Percentiles rank a stretch among this genome's conserved stretches.
phyloP scores from a whole-genome alignment of 2,329 filamentous ascomycete species.

The Didymella lethalis region DNA sequence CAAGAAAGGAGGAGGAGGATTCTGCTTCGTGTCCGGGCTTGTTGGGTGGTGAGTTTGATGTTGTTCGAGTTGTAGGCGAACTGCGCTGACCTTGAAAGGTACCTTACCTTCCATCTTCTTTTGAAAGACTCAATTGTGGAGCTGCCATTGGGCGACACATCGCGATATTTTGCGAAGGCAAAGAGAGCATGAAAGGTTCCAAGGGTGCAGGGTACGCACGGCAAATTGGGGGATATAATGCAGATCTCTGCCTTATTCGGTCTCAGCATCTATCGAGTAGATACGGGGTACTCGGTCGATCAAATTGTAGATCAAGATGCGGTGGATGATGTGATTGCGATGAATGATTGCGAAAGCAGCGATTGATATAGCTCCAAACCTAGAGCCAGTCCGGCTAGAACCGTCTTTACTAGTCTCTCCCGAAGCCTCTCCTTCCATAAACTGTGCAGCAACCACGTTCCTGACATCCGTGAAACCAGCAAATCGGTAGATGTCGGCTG shows the following conservation, averaged over 20 bases:
- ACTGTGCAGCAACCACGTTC: not conserved
- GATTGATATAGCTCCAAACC: not conserved
- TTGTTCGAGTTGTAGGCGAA: not conserved
- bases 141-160: slow-evolving; percentile 38
- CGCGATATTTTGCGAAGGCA: slow-evolving; percentile 38
- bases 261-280: not conserved
- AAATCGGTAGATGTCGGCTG: slow-evolving; percentile 14
- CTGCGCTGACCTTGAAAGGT: slow-evolving; percentile 20
- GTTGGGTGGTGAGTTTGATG: slow-evolving; percentile 47
- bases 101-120: slow-evolving; percentile 35
- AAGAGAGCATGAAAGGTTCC: slow-evolving; percentile 15
- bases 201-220: not conserved
- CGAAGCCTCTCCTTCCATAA: not conserved
- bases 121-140: slow-evolving; percentile 39
- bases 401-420: not conserved
- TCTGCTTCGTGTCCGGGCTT: slow-evolving; percentile 58
- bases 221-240: not conserved
- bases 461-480: slow-evolving; percentile 4
- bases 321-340: slow-evolving; percentile 19
- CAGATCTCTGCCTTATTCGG: slow-evolving; percentile 1
- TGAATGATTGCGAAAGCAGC: slow-evolving; percentile 9
- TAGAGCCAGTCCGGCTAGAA: slow-evolving; percentile 3
- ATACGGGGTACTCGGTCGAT: not conserved
- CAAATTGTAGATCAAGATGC: not conserved
- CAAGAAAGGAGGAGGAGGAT: slow-evolving; percentile 57